Base-by-base conservation (phyloP, 768 basidiomycete genomes). In the Ramaria rubella region DNA sequence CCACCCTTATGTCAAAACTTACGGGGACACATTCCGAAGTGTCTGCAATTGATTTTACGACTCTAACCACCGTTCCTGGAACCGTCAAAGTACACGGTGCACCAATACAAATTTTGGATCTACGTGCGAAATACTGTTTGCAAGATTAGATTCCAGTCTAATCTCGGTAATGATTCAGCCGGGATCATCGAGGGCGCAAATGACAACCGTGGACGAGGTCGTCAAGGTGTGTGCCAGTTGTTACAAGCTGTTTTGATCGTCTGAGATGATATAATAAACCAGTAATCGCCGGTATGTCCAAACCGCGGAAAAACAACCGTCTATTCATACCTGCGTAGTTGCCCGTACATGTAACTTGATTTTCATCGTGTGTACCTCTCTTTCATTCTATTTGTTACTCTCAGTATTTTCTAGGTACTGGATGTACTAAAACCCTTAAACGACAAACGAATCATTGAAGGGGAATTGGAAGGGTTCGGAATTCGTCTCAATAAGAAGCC, bases 131-230 rank as follows among this genome's bases (percentile, higher is more conserved):
- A 29, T 52, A 42, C 40, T n/a, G n/a, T 14, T n/a, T 2, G 17
- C 40, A 8, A 17, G 3, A 4, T 42, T n/a, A n/a, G 38, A 19
- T 57, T 27, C n/a, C 23, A 27, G 12, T 34, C 67, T 58, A 23
- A 40, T 55, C 54, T 58, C 23, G 59, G 59, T 55, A 45, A 62
- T 44, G 19, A 29, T 27, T 17, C 60, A 91, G 87, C 93, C 61
- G 95, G 96, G 77, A 98, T 98, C 61, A 96, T 98, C 60, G 95
- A 97, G 69, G 95, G 95, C 63, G 95, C 95, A 26, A 92, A 93
- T 65, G 94, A 96, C 63, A 94, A 94, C 53, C 83, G 90, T 69
- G 95, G 95, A 70, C 77, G 95, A 77, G 95, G 95, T 79, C 86
- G 91, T 62, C 95, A 98, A 80, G 86, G 86, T 78, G 65, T 57